These are phyloP conservation scores for Mitragyna speciosa DNA, from an alignment of 257 asterid species.

Conservation along the genomic window DNA sequence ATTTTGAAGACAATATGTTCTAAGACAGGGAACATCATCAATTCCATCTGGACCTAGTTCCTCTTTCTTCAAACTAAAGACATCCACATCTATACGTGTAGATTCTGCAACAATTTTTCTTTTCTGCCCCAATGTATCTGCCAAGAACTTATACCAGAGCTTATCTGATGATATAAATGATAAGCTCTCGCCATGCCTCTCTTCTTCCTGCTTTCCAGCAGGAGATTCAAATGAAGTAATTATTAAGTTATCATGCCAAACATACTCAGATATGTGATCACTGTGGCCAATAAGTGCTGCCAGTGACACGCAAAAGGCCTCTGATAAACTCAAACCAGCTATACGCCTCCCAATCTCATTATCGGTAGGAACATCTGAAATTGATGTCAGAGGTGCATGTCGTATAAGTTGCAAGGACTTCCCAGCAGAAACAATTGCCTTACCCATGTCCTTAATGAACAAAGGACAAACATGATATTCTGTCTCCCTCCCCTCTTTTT, in stretches of 20 bases:
- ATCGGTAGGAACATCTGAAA: slow-evolving; percentile 36
- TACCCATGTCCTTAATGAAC: slow-evolving; percentile 73
- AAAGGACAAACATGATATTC: slow-evolving; percentile 68
- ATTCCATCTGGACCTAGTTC: slow-evolving; percentile 23
- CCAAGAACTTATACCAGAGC: slow-evolving; percentile 66
- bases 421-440: slow-evolving; percentile 87
- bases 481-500: slow-evolving; percentile 49
- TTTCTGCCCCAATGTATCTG: slow-evolving; percentile 53
- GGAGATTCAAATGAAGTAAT: slow-evolving; percentile 38
- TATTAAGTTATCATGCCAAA: slow-evolving; percentile 50
- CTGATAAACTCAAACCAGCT: slow-evolving; percentile 83
- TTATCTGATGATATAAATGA: slow-evolving; percentile 39
- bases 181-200: slow-evolving; percentile 23
- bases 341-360: slow-evolving; percentile 36
- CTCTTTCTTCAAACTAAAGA: slow-evolving; percentile 26
- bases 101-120: slow-evolving; percentile 26
- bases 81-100: slow-evolving; percentile 29
- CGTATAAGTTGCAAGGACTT: slow-evolving; percentile 90
- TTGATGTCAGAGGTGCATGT: slow-evolving; percentile 64
- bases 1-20: slow-evolving; percentile 59
- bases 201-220: slow-evolving; percentile 32
- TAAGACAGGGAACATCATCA: slow-evolving; percentile 31
- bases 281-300: slow-evolving; percentile 74
- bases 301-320: slow-evolving; percentile 80
- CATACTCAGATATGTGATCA: slow-evolving; percentile 62